phyloP scores from a whole-genome alignment of 2,329 filamentous ascomycete species.

The Hypoxylon sp. region DNA sequence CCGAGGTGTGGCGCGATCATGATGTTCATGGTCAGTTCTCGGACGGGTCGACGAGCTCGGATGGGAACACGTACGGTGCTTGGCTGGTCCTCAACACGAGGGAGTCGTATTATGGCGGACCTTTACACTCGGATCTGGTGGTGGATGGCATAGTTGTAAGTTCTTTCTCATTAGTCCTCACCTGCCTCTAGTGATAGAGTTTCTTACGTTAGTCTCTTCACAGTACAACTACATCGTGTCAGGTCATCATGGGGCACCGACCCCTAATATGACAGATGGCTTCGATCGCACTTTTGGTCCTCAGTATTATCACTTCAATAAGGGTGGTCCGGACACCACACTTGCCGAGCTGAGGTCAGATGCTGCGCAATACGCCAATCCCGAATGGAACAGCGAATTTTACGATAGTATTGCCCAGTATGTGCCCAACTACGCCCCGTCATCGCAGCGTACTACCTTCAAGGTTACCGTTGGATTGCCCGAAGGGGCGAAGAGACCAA shows the following conservation, averaged over 20 bases:
- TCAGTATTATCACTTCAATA: constrained; percentile 73
- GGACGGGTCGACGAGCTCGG: constrained; percentile 62
- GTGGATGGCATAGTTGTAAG: constrained; percentile 73
- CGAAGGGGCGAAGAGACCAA: constrained; percentile 59
- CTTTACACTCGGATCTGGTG: constrained; percentile 70
- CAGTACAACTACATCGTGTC: constrained; percentile 56
- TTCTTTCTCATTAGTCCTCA: not conserved
- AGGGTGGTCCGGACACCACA: constrained; percentile 58
- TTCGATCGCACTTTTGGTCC: constrained; percentile 75
- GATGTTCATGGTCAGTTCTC: constrained; percentile 65
- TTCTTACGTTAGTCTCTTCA: constrained; percentile 1
- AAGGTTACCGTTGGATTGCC: constrained; percentile 65
- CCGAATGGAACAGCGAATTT: constrained; percentile 69
- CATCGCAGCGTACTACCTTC: constrained; percentile 62
- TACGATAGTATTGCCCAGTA: constrained; percentile 71
- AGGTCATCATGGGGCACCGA: constrained; percentile 69
- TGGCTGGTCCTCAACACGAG: constrained; percentile 74
- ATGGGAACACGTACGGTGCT: constrained; percentile 66
- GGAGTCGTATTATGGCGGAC: constrained; percentile 72
- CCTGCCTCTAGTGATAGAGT: not conserved
- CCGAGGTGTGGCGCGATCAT: constrained; percentile 68
- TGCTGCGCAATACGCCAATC: constrained; percentile 63
- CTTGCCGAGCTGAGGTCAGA: constrained; percentile 65
- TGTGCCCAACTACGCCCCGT: constrained; percentile 69
- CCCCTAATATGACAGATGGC: constrained; percentile 71